Percentiles rank a stretch among this genome's conserved stretches.
Conservation (phyloP, 1,284 basidiomycete species). For the Blastosporella zonata region DNA sequence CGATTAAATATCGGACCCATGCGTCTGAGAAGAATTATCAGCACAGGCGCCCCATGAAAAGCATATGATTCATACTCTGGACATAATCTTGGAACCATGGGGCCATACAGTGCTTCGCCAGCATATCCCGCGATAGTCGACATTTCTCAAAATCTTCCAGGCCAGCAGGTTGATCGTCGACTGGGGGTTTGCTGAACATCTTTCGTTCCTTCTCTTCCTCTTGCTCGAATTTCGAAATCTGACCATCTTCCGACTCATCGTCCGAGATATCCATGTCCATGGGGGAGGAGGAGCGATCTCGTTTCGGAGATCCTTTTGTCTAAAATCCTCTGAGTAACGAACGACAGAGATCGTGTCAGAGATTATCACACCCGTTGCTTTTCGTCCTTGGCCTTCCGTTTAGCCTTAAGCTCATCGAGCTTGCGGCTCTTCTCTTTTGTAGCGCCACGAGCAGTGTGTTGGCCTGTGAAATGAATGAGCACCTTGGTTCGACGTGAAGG, state of each 20-base stretch:
- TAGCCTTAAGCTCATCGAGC: constrained; percentile 81
- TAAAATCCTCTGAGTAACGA: constrained; percentile 5
- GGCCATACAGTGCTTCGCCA: constrained; percentile 63
- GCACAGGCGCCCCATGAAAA: constrained; percentile 10
- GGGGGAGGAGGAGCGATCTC: constrained; percentile 67
- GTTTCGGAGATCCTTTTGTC: constrained; percentile 53
- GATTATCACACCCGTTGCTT: constrained; percentile 56
- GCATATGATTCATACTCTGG: constrained; percentile 47
- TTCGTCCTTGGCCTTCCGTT: constrained; percentile 77
- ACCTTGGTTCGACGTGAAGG: constrained; percentile 12
- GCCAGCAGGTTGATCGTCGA: constrained; percentile 51
- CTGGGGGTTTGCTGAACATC: constrained; percentile 43
- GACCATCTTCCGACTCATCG: constrained; percentile 68
- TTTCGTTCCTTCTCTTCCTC: constrained; percentile 65
- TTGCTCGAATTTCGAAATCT: constrained; percentile 65
- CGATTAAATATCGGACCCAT: constrained; percentile 79
- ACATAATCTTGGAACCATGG: constrained; percentile 80
- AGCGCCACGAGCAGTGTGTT: constrained; percentile 74
- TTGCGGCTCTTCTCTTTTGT: constrained; percentile 82
- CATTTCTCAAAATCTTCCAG: constrained; percentile 56
- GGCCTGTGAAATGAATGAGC: constrained; percentile 41
- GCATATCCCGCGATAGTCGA: constrained; percentile 58
- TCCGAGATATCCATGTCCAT: constrained; percentile 81
- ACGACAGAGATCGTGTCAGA: background rate
- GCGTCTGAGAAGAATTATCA: constrained; percentile 45